phyloP scores from a whole-genome alignment of 441 rosid genomes.

The Corymbia calophylla region DNA sequence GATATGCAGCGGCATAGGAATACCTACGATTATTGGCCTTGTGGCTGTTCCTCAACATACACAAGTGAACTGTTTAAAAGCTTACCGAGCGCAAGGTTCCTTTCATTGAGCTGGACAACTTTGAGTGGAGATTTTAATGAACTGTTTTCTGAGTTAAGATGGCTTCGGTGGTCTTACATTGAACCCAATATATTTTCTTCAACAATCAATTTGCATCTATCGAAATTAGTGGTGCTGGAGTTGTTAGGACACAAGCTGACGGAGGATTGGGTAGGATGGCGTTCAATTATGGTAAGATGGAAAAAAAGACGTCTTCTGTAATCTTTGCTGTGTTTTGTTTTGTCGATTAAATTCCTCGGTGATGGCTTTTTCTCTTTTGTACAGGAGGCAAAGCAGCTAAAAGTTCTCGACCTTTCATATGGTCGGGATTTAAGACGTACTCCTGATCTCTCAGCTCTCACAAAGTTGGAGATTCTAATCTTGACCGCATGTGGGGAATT shows the following conservation, averaged over 20 bases:
- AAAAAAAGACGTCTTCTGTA: background rate
- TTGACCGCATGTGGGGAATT: accelerated
- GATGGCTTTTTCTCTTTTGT: background rate
- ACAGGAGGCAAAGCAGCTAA: accelerated
- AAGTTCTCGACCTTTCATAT: background rate
- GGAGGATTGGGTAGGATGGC: too few species aligned
- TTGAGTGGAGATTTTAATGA: too few species aligned
- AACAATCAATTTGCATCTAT: too few species aligned
- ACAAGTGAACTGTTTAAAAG: background rate
- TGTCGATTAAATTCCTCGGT: background rate
- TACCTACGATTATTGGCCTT: accelerated
- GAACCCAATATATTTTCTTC: too few species aligned
- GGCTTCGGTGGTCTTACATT: too few species aligned
- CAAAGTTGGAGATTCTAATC: background rate
- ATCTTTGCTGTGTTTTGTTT: too few species aligned
- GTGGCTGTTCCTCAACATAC: accelerated
- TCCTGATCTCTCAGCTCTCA: background rate
- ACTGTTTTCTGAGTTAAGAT: too few species aligned
- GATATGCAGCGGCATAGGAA: accelerated
- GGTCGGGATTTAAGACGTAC: accelerated
- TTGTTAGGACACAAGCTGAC: too few species aligned
- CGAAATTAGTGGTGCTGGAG: too few species aligned
- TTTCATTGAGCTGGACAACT: too few species aligned
- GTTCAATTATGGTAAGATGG: too few species aligned
- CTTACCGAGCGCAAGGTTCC: background rate